These are phyloP conservation scores for Conticribra weissflogii DNA, from an alignment of 108 stramenopile species.

Conservation along the genomic window DNA sequence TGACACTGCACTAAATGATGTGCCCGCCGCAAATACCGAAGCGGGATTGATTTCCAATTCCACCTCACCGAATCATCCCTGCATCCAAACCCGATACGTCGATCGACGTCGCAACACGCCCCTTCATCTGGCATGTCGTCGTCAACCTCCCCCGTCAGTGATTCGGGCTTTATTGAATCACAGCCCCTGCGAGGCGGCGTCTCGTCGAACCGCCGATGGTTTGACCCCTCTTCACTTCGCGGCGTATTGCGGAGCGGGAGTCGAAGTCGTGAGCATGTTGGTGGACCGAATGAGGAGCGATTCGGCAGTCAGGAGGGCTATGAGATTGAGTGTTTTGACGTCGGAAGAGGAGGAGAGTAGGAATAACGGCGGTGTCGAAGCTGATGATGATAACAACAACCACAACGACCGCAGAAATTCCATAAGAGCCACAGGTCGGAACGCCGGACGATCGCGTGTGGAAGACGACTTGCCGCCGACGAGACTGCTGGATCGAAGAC, in stretches of 20 bases:
- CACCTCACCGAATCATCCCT: neutral
- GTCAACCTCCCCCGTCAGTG: conserved; percentile 54
- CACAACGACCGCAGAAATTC: neutral
- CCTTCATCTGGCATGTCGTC: conserved; percentile 60
- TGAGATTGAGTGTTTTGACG: conserved; percentile 2
- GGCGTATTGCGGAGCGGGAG: conserved; percentile 50
- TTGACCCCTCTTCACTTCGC: conserved; percentile 62
- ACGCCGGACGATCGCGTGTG: conserved; percentile 1
- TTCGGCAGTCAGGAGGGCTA: conserved; percentile 16
- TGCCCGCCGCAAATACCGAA: no score
- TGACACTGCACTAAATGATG: no score
- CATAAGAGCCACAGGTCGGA: no score
- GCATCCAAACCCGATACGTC: conserved; percentile 33
- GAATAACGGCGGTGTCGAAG: neutral
- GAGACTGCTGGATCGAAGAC: conserved; percentile 52
- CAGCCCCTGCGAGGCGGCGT: conserved; percentile 30
- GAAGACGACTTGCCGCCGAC: conserved; percentile 28
- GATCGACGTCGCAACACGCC: conserved; percentile 58
- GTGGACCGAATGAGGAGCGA: conserved; percentile 44
- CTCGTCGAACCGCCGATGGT: conserved; percentile 49
- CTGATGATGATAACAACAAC: neutral
- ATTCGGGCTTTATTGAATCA: conserved; percentile 45
- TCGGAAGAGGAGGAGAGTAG: neutral
- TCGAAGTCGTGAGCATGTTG: conserved; percentile 41
- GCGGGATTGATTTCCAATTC: neutral